Conservation (phyloP, 495 filamentous ascomycete species). For the Podospora didyma region DNA sequence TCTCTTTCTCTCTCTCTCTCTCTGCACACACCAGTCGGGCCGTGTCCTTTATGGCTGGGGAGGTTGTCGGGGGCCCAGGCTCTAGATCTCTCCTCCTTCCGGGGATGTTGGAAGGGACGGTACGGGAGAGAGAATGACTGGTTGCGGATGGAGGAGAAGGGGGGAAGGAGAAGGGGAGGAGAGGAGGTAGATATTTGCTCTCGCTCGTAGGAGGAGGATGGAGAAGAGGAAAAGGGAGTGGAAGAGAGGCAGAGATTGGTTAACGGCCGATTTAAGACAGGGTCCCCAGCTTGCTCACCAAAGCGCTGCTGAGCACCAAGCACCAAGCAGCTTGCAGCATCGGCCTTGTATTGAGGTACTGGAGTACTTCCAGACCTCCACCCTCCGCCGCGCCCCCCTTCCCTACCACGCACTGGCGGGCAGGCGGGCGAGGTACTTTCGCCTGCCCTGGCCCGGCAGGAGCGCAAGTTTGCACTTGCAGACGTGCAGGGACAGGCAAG, state of each 20-base stretch:
- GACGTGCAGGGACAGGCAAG: conserved; percentile 7
- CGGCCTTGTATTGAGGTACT: conserved; percentile 23
- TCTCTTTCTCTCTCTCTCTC: not conserved
- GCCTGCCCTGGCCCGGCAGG: conserved; percentile 20
- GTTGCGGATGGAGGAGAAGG: conserved; percentile 52
- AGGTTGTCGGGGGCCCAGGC: conserved; percentile 29
- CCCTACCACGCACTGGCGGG: too few species aligned
- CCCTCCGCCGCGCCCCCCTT: too few species aligned
- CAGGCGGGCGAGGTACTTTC: too few species aligned
- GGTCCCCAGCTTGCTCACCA: conserved; percentile 28
- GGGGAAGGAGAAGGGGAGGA: conserved; percentile 46
- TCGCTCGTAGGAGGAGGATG: conserved; percentile 55
- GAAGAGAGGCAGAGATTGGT: conserved; percentile 46
- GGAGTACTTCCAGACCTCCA: too few species aligned
- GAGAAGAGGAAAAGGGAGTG: conserved; percentile 52
- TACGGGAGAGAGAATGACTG: conserved; percentile 46
- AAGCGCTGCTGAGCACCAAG: conserved; percentile 21
- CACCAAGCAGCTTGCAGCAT: conserved; percentile 32
- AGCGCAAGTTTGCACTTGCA: conserved; percentile 17
- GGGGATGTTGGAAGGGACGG: conserved; percentile 42
- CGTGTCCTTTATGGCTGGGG: conserved; percentile 28
- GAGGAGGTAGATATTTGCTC: conserved; percentile 53
- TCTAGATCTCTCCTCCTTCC: conserved; percentile 40
- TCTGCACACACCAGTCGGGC: conserved; percentile 19
- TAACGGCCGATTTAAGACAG: conserved; percentile 51